phyloP scores from a whole-genome alignment of 2,329 filamentous ascomycete species.

The Penicillium sumatraense region DNA sequence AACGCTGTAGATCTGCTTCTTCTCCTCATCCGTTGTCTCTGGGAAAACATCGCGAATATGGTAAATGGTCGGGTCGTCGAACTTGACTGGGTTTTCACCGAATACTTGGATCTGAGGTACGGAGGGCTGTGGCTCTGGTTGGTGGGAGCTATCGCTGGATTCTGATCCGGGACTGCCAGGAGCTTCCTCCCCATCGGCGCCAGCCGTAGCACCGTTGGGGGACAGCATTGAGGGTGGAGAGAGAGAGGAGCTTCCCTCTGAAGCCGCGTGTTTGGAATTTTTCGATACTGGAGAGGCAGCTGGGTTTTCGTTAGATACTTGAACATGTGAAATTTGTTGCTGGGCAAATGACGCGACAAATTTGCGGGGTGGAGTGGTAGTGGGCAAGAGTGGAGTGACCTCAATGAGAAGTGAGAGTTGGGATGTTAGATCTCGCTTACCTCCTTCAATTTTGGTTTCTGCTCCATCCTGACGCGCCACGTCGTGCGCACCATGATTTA shows the following conservation, averaged over 20 bases:
- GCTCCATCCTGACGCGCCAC: conserved; percentile 67
- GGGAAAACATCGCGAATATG: conserved; percentile 78
- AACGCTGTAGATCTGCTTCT: conserved; percentile 86
- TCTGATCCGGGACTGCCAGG: conserved; percentile 68
- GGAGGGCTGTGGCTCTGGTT: conserved; percentile 63
- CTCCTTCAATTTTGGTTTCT: conserved; percentile 62
- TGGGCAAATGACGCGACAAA: conserved; percentile 11
- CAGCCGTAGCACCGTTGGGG: conserved; percentile 45
- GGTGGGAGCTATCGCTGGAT: conserved; percentile 61
- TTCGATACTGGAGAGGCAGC: conserved; percentile 45
- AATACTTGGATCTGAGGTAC: conserved; percentile 81
- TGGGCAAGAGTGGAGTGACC: conserved; percentile 17
- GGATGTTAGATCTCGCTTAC: conserved; percentile 31
- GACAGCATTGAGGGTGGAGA: conserved; percentile 49
- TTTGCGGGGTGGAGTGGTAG: conserved; percentile 15
- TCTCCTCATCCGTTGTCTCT: conserved; percentile 82
- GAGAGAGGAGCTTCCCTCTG: conserved; percentile 44
- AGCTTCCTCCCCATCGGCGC: conserved; percentile 64
- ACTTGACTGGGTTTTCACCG: conserved; percentile 89
- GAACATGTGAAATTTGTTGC: neutral
- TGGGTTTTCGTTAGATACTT: conserved; percentile 19
- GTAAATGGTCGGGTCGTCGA: conserved; percentile 89
- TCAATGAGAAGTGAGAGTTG: conserved; percentile 1
- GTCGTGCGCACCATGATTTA: conserved; percentile 66
- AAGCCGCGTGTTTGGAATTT: conserved; percentile 41